Conservation (phyloP, 345 rosid species). For the Citrus cavaleriei region DNA sequence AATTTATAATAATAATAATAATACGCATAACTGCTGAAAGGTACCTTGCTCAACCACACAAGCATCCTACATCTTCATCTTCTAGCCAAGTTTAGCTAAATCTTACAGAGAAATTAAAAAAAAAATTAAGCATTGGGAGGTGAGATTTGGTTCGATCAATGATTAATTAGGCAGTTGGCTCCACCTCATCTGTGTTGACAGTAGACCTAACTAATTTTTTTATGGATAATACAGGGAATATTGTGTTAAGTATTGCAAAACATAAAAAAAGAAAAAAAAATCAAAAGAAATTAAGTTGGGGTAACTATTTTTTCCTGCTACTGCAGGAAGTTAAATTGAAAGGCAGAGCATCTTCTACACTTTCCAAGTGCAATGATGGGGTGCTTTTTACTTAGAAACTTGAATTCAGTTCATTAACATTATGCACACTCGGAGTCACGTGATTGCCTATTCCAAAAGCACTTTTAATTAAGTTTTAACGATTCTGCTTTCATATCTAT, state of each 20-base stretch:
- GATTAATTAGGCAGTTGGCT: neutral
- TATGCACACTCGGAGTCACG: constrained; percentile 27
- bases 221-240: neutral
- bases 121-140: neutral
- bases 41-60: too few relatives aligned
- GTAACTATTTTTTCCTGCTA: neutral
- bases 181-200: neutral
- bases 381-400: neutral
- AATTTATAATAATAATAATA: too few relatives aligned
- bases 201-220: neutral
- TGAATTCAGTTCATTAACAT: constrained; percentile 17
- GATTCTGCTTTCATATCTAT: constrained; percentile 5
- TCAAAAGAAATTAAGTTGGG: neutral
- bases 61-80: too few relatives aligned
- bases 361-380: constrained; percentile 6
- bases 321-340: neutral
- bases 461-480: constrained; percentile 13
- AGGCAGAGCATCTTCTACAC: neutral
- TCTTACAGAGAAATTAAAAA: neutral
- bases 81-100: neutral
- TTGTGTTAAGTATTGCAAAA: neutral
- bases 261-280: neutral
- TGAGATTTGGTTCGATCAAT: neutral
- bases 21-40: too few relatives aligned
- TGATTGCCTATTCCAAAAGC: constrained; percentile 17